Percentiles rank a stretch among this genome's conserved stretches.
Evolutionary conservation across 2,329 filamentous ascomycete genomes (phyloP).

Genomic region (Falciphora oryzae): DNA sequence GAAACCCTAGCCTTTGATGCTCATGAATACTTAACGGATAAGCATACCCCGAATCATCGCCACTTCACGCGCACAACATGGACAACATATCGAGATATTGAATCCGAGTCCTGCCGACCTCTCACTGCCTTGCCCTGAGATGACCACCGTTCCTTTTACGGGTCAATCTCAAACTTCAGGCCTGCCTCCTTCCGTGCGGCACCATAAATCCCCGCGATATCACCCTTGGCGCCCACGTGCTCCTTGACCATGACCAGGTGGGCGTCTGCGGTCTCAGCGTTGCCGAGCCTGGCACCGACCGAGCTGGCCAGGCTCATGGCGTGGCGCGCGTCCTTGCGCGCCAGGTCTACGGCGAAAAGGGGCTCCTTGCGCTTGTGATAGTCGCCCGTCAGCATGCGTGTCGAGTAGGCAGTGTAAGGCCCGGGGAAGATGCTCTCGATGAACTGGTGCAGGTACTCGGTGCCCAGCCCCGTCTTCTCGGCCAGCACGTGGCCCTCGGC

Average conservation of each 20-base stretch:
- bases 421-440: slow-evolving; percentile 71
- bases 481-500: slow-evolving; percentile 73
- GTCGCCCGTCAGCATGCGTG: slow-evolving; percentile 67
- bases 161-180: slow-evolving; percentile 64
- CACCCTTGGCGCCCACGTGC: slow-evolving; percentile 61
- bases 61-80: no score
- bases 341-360: slow-evolving; percentile 77
- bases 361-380: slow-evolving; percentile 73
- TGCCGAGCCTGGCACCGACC: slow-evolving; percentile 56
- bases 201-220: slow-evolving; percentile 80
- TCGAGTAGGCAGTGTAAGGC: slow-evolving; percentile 67
- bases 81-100: no score
- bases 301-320: slow-evolving; percentile 60
- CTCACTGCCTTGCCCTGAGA: neutral
- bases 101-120: neutral
- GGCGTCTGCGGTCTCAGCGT: slow-evolving; percentile 60
- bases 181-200: slow-evolving; percentile 69
- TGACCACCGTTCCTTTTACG: slow-evolving; percentile 14
- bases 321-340: slow-evolving; percentile 76
- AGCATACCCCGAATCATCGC: no score
- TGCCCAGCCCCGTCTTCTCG: slow-evolving; percentile 73
- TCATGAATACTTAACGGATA: no score
- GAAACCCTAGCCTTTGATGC: no score
- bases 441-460: slow-evolving; percentile 63
- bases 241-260: slow-evolving; percentile 67